Evolutionary conservation across 1,284 basidiomycete species (phyloP).

Genomic region (Ganoderma leucocontextum): DNA sequence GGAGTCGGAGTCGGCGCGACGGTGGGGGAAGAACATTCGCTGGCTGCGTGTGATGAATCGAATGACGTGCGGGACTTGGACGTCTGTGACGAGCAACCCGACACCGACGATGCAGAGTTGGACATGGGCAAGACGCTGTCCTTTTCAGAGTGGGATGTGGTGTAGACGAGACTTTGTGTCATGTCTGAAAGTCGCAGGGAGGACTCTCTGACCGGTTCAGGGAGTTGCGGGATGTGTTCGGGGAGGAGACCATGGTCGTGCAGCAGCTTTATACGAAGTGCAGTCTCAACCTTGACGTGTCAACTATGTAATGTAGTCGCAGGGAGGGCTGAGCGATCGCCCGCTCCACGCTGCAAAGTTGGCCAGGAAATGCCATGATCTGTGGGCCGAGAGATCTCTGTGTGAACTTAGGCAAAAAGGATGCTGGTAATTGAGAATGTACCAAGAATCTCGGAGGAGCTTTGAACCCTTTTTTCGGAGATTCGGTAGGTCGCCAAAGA

Average conservation of each 20-base stretch:
- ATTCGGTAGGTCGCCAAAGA: slow-evolving; percentile 32
- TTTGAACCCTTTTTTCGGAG: slow-evolving; percentile 43
- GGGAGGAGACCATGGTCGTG: slow-evolving; percentile 15
- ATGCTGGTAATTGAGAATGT: slow-evolving; percentile 26
- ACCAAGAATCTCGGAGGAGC: slow-evolving; percentile 37
- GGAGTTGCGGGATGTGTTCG: slow-evolving; percentile 21
- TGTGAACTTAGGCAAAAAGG: slow-evolving; percentile 29
- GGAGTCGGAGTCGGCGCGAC: slow-evolving; percentile 29
- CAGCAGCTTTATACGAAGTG: slow-evolving; percentile 30
- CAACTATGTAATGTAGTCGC: slow-evolving; percentile 33
- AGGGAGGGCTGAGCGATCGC: slow-evolving; percentile 22
- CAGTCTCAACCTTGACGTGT: slow-evolving; percentile 30
- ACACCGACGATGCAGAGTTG: slow-evolving; percentile 1
- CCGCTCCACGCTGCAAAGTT: slow-evolving; percentile 30
- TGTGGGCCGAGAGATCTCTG: slow-evolving; percentile 30
- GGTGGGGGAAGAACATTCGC: slow-evolving; percentile 23
- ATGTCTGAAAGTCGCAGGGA: slow-evolving; percentile 14
- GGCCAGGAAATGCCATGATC: slow-evolving; percentile 26
- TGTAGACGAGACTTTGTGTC: slow-evolving; percentile 17
- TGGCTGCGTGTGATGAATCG: slow-evolving; percentile 27
- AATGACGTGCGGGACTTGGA: slow-evolving; percentile 25
- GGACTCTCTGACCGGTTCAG: slow-evolving; percentile 7
- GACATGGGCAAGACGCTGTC: slow-evolving; percentile 15
- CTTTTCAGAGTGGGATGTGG: slow-evolving; percentile 23
- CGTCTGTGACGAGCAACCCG: slow-evolving; percentile 13